These are phyloP conservation scores for Fusarium papillatum DNA, from an alignment of 2,329 filamentous ascomycete genomes.

Conservation along the genomic window DNA sequence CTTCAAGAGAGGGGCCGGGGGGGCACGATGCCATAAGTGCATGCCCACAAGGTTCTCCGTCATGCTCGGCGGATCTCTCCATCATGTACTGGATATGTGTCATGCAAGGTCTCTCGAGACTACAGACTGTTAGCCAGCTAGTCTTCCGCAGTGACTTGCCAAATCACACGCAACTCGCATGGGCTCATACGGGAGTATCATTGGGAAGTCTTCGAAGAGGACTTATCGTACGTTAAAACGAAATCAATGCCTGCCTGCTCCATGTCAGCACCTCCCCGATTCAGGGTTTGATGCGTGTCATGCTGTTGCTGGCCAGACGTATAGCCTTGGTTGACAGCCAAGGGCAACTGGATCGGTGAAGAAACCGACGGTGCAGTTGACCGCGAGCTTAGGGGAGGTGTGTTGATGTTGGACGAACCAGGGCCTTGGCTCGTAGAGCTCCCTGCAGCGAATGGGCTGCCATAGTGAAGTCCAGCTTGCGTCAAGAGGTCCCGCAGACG, in stretches of 20 bases:
- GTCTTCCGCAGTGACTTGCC: constrained; percentile 32
- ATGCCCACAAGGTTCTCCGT: constrained; percentile 84
- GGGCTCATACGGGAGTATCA: constrained; percentile 69
- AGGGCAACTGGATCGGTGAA: constrained; percentile 45
- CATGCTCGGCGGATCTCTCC: constrained; percentile 68
- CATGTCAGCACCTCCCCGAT: constrained; percentile 71
- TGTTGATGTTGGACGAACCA: constrained; percentile 51
- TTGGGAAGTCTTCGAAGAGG: constrained; percentile 73
- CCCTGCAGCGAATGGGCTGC: constrained; percentile 53
- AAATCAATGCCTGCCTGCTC: constrained; percentile 91
- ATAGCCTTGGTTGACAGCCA: constrained; percentile 36
- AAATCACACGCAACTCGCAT: constrained; percentile 38
- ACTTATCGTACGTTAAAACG: constrained; percentile 85
- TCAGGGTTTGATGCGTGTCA: constrained; percentile 35
- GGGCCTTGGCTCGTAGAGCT: constrained; percentile 68
- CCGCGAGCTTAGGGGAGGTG: constrained; percentile 58
- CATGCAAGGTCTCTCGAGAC: constrained; percentile 93
- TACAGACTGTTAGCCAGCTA: constrained; percentile 68
- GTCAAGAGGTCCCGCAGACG: constrained; percentile 73
- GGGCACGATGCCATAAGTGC: constrained; percentile 95
- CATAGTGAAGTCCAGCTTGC: constrained; percentile 64
- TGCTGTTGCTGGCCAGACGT: constrained; percentile 50
- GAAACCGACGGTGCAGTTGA: constrained; percentile 56
- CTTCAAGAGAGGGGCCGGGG: constrained; percentile 71
- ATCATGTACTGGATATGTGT: constrained; percentile 88